Evolutionary conservation across 192 early-diverging fungal genomes (phyloP).

Genomic region (Spizellomyces sp.): DNA sequence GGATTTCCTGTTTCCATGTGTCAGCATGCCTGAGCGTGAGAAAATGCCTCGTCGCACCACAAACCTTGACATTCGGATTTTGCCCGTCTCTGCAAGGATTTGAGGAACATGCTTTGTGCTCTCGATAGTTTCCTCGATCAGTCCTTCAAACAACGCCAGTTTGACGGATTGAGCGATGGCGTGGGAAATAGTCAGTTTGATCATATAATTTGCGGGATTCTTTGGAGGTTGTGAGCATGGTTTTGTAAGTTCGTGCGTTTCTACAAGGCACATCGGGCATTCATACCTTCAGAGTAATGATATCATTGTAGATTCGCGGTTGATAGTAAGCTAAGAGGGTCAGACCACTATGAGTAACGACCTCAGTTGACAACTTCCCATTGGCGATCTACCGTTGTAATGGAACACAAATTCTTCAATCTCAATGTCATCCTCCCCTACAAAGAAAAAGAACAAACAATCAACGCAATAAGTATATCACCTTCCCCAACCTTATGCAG

Average conservation of each 20-base stretch:
- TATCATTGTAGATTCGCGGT: conserved; percentile 82
- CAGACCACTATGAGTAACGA: not conserved
- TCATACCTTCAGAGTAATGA: conserved; percentile 71
- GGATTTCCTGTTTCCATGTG: conserved; percentile 63
- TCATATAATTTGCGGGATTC: conserved; percentile 69
- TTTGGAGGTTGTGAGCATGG: not conserved
- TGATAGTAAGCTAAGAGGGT: conserved; percentile 45
- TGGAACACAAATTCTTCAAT: conserved; percentile 82
- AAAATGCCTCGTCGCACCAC: conserved; percentile 33
- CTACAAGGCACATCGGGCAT: conserved; percentile 13
- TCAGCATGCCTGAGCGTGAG: conserved; percentile 20
- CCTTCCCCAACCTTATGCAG: not conserved
- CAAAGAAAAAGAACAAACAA: not conserved
- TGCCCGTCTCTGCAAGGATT: conserved; percentile 90
- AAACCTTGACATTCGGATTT: conserved; percentile 76
- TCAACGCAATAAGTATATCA: not conserved
- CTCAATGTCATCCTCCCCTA: conserved; percentile 55
- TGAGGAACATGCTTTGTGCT: conserved; percentile 86
- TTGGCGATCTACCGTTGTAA: conserved; percentile 55
- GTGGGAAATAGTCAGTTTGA: conserved; percentile 94
- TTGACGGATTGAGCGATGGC: conserved; percentile 95
- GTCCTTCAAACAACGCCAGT: conserved; percentile 86
- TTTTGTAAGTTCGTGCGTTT: conserved; percentile 57
- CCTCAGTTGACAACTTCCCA: too few relatives aligned
- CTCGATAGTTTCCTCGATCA: conserved; percentile 91